Evolutionary conservation across 2,329 filamentous ascomycete species (phyloP).

Genomic region (Zasmidium angulare): DNA sequence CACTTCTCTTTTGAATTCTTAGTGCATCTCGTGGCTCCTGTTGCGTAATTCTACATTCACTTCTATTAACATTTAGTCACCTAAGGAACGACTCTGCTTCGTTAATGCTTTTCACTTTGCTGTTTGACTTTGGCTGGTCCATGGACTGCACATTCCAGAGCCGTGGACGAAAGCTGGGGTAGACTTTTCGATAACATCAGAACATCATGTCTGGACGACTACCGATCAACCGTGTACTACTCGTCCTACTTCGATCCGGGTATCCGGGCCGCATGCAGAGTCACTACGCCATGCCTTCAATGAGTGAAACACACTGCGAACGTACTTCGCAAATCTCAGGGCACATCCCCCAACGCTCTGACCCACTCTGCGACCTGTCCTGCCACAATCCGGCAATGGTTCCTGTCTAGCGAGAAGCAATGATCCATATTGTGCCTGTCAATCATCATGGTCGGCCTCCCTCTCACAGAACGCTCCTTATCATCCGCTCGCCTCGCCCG

Average conservation of each 20-base stretch:
- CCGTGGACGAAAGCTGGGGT: neutral
- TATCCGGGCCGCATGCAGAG: too few species aligned
- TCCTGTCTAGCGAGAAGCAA: constrained; percentile 57
- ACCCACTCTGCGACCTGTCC: constrained; percentile 6
- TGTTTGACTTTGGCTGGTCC: neutral
- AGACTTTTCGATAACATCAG: neutral
- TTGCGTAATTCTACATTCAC: neutral
- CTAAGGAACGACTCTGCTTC: neutral
- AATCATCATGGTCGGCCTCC: constrained; percentile 53
- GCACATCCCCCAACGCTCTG: neutral
- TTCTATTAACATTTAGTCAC: too few species aligned
- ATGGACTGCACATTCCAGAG: neutral
- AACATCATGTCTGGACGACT: too few species aligned
- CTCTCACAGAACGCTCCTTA: constrained; percentile 27
- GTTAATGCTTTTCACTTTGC: too few species aligned
- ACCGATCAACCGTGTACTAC: too few species aligned
- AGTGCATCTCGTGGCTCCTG: neutral
- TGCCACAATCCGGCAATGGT: constrained; percentile 28
- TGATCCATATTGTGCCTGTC: constrained; percentile 57
- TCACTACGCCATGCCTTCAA: too few species aligned
- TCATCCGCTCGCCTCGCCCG: constrained; percentile 35
- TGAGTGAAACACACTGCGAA: too few species aligned
- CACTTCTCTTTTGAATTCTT: neutral
- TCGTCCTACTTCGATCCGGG: too few species aligned
- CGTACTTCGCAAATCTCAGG: neutral